These are phyloP conservation scores for Dioscorea cayenensis DNA, from an alignment of 116 monocot genomes.

Conservation along the genomic window DNA sequence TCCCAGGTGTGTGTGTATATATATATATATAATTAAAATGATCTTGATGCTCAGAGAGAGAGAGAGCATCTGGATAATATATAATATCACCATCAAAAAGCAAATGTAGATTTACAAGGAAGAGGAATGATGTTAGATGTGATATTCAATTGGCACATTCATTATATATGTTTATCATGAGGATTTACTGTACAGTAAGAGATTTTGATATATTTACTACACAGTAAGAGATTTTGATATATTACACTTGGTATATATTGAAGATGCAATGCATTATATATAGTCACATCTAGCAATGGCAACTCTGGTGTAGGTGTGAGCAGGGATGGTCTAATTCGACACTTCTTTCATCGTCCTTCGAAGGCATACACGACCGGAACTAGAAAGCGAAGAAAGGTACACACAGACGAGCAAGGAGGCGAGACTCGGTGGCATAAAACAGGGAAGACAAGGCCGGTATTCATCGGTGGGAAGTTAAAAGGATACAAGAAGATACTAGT, in stretches of 20 bases:
- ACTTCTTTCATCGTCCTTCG: constrained; percentile 95
- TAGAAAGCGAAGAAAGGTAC: constrained; percentile 71
- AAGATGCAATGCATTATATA: not conserved
- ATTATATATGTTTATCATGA: too few species aligned
- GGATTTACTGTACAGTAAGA: too few species aligned
- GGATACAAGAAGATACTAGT: constrained; percentile 94
- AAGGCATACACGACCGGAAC: constrained; percentile 95
- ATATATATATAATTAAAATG: not conserved
- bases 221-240: too few species aligned
- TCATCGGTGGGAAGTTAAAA: constrained; percentile 18
- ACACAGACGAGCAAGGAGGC: constrained; percentile 44
- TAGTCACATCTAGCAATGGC: not conserved
- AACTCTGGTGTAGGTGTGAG: constrained; percentile 41
- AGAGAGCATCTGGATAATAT: too few species aligned
- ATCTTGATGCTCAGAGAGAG: too few species aligned
- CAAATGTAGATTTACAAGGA: too few species aligned
- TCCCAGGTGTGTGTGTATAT: constrained; percentile 19
- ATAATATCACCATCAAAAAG: too few species aligned
- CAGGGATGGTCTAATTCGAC: constrained; percentile 60
- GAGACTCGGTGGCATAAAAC: constrained; percentile 94
- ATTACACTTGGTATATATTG: too few species aligned
- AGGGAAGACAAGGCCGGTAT: constrained; percentile 69
- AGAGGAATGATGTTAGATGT: too few species aligned
- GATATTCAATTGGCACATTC: too few species aligned
- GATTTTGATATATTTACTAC: too few species aligned